Evolutionary conservation across 2,329 filamentous ascomycete species (phyloP).

Genomic region (Beauveria scarabaeidicola): DNA sequence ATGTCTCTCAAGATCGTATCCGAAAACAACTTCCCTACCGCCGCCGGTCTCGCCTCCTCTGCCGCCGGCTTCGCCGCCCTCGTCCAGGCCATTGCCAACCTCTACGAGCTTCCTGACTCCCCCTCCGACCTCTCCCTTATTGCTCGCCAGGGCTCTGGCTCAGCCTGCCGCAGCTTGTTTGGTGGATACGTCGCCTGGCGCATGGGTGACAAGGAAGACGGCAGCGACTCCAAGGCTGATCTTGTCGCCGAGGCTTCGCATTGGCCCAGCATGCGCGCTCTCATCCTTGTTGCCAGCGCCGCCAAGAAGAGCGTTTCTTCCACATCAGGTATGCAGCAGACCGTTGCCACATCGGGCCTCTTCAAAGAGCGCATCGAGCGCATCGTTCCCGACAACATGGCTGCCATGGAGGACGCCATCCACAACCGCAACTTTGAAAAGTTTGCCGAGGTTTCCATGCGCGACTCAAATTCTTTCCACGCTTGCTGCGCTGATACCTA

Average conservation of each 20-base stretch:
- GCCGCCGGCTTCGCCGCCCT: slow-evolving; percentile 62
- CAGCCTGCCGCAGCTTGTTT: slow-evolving; percentile 86
- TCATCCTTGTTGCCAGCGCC: slow-evolving; percentile 84
- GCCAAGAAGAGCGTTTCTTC: slow-evolving; percentile 94
- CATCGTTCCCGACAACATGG: slow-evolving; percentile 79
- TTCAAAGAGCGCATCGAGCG: slow-evolving; percentile 67
- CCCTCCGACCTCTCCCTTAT: slow-evolving; percentile 80
- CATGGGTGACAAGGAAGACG: slow-evolving; percentile 66
- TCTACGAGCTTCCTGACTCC: slow-evolving; percentile 76
- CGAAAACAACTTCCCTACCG: slow-evolving; percentile 98
- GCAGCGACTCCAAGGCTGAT: slow-evolving; percentile 78
- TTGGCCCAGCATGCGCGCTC: slow-evolving; percentile 91
- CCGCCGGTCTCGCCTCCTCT: slow-evolving; percentile 74
- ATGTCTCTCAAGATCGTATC: slow-evolving; percentile 79
- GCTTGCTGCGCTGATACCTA: slow-evolving; percentile 90
- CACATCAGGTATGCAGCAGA: slow-evolving; percentile 94
- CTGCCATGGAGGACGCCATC: slow-evolving; percentile 75
- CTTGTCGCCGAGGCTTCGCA: slow-evolving; percentile 81
- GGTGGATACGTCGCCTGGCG: slow-evolving; percentile 96
- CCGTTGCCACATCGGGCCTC: slow-evolving; percentile 81
- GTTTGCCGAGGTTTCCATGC: slow-evolving; percentile 90
- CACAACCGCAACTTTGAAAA: slow-evolving; percentile 68
- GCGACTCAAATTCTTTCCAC: slow-evolving; percentile 95
- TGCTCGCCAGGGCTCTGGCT: slow-evolving; percentile 88
- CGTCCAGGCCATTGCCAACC: slow-evolving; percentile 79